These are phyloP conservation scores for Salix caprea DNA, from an alignment of 345 rosid genomes.

Conservation along the genomic window DNA sequence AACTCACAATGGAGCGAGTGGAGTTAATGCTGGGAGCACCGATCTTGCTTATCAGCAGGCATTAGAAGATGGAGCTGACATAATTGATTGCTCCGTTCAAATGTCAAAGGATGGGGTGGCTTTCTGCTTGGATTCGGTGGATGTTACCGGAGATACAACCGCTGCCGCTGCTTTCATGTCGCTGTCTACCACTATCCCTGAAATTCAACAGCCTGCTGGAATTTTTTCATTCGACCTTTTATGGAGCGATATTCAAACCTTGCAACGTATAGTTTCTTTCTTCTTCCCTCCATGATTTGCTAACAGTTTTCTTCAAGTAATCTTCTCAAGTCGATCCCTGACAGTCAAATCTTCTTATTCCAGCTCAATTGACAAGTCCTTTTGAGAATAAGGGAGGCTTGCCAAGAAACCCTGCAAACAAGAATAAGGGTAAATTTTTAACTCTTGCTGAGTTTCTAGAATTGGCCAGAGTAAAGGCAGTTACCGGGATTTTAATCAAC, in stretches of 20 bases:
- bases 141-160: constrained; percentile 54
- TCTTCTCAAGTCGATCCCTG: not conserved
- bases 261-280: constrained; percentile 49
- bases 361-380: constrained; percentile 77
- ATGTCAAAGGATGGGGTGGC: constrained; percentile 79
- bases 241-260: constrained; percentile 77
- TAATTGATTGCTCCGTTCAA: constrained; percentile 79
- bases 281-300: not conserved
- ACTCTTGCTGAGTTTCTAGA: constrained; percentile 60
- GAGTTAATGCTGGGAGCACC: constrained; percentile 70
- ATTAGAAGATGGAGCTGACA: constrained; percentile 63
- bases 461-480: constrained; percentile 64
- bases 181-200: constrained; percentile 48
- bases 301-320: not conserved
- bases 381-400: constrained; percentile 19
- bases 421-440: constrained; percentile 63
- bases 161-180: constrained; percentile 55
- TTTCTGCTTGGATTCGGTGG: constrained; percentile 65
- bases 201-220: constrained; percentile 56
- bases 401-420: constrained; percentile 57
- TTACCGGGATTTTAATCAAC: constrained; percentile 65
- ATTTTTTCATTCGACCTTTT: constrained; percentile 84
- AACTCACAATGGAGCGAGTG: constrained; percentile 85
- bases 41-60: constrained; percentile 85
- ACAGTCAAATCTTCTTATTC: constrained; percentile 7